phyloP scores from a whole-genome alignment of 345 rosid genomes.

The Heritiera littoralis region DNA sequence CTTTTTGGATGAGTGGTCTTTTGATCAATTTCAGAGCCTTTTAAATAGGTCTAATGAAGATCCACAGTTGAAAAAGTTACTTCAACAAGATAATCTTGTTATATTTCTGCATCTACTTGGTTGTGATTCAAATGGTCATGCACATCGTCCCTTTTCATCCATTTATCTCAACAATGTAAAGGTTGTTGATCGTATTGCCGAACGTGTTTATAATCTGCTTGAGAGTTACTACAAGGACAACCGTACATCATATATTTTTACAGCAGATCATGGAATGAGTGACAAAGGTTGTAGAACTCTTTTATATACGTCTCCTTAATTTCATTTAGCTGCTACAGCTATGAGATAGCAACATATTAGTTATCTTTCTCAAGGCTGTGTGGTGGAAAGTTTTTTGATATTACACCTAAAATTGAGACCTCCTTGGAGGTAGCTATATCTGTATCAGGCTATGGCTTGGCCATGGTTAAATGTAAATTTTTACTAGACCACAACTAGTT shows the following conservation, averaged over 20 bases:
- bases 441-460: constrained; percentile 3
- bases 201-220: constrained; percentile 68
- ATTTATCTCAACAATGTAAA: constrained; percentile 93
- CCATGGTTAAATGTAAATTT: constrained; percentile 2
- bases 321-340: background rate
- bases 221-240: constrained; percentile 90
- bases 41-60: constrained; percentile 76
- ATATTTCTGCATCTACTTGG: constrained; percentile 94
- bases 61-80: constrained; percentile 68
- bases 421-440: background rate
- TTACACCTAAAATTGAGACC: background rate
- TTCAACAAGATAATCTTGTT: constrained; percentile 82
- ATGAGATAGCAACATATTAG: constrained; percentile 2
- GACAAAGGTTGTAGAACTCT: constrained; percentile 71
- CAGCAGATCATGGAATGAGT: constrained; percentile 99
- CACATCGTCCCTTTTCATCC: constrained; percentile 91
- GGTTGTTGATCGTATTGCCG: constrained; percentile 87
- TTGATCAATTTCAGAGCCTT: constrained; percentile 91
- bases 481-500: background rate
- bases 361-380: constrained; percentile 8
- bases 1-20: constrained; percentile 98
- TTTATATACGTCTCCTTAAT: constrained; percentile 11
- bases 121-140: constrained; percentile 98
- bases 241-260: constrained; percentile 79
- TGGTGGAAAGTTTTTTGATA: constrained; percentile 7